Percentiles rank a stretch among this genome's conserved stretches.
Conservation (phyloP, 106 monocot genomes). For the Dioscorea alata region DNA sequence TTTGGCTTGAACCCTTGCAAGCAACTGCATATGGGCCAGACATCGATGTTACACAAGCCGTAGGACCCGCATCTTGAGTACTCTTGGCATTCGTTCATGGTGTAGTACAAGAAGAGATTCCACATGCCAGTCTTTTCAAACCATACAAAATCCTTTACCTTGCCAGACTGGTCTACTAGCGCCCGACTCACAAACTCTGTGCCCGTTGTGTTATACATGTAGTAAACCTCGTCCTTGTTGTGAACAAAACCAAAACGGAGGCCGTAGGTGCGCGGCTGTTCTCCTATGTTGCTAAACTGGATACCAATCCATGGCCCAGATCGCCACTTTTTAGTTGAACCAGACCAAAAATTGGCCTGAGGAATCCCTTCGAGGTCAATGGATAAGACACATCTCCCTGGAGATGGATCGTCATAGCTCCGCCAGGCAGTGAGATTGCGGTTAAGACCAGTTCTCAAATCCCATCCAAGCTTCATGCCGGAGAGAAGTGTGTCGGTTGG, state of each 20-base stretch:
- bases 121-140: conserved; percentile 4
- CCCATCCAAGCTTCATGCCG: conserved; percentile 22
- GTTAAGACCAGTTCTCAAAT: conserved; percentile 3
- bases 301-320: neutral
- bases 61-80: conserved; percentile 32
- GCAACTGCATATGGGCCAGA: conserved; percentile 33
- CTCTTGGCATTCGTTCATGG: conserved; percentile 26
- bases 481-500: no score
- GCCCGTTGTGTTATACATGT: no score
- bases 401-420: conserved; percentile 28
- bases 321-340: neutral
- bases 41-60: conserved; percentile 29
- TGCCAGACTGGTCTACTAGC: conserved; percentile 10
- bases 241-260: no score
- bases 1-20: conserved; percentile 35
- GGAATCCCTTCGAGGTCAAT: conserved; percentile 20
- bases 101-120: conserved; percentile 22
- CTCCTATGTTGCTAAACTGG: neutral
- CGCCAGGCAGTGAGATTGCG: conserved; percentile 39
- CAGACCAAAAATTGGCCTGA: conserved; percentile 24
- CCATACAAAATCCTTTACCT: conserved; percentile 18
- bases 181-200: conserved; percentile 3
- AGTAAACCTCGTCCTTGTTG: no score
- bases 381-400: conserved; percentile 29
- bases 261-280: no score